Conservation (phyloP, 1,284 basidiomycete genomes). For the Apiotrichum mycotoxinovorans region DNA sequence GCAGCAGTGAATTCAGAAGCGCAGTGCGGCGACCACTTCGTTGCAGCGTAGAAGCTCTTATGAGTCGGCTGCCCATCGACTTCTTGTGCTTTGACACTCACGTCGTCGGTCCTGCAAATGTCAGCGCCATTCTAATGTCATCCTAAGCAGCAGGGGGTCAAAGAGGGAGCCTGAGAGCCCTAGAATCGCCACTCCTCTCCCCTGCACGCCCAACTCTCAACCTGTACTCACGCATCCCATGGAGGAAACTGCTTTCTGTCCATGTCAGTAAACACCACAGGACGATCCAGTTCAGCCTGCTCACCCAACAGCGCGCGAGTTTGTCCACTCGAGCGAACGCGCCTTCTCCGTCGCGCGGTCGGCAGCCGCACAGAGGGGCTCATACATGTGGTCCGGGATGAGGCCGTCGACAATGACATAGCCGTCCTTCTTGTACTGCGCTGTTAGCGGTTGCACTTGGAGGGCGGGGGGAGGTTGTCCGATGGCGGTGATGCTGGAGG, state of each 20-base stretch:
- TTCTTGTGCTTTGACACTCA: neutral
- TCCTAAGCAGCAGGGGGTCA: no score
- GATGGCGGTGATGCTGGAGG: no score
- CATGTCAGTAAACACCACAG: no score
- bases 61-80: no score
- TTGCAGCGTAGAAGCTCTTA: no score
- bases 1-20: no score
- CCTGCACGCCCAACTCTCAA: neutral
- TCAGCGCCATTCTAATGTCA: neutral
- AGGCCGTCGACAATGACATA: conserved; percentile 67
- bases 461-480: neutral
- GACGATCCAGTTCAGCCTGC: no score
- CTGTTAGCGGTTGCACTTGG: neutral
- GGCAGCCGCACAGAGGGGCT: conserved; percentile 57
- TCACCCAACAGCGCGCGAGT: conserved; percentile 70
- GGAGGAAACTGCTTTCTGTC: conserved; percentile 81
- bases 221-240: conserved; percentile 49
- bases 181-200: neutral
- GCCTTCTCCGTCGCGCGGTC: conserved; percentile 58
- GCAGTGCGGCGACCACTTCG: no score
- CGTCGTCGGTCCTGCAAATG: neutral
- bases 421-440: conserved; percentile 62
- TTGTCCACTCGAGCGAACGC: conserved; percentile 62
- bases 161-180: no score
- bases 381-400: conserved; percentile 53